Base-by-base conservation (phyloP, 305 asterid genomes). In the Solanum chacoense region DNA sequence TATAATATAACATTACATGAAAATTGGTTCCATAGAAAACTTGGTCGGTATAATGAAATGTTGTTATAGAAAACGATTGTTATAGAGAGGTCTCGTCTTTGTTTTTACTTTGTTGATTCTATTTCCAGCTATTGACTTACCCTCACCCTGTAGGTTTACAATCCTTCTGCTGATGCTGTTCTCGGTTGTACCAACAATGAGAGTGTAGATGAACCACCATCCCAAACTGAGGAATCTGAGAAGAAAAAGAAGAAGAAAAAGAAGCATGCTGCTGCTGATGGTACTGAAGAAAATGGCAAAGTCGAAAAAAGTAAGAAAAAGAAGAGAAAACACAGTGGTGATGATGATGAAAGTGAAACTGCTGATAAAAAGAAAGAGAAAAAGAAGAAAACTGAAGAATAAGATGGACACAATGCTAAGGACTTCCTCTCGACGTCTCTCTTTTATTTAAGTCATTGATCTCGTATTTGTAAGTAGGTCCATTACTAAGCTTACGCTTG, bases 101-200 rank as follows among this genome's bases (percentile, higher is more conserved):
- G 24, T 16, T 11, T 78, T 3, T 40, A 28, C 45, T 7, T 42
- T 75, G 59, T 40, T 14, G 38, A 3, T 85, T 85, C 29, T 13
- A 2, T 7, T 85, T 69, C 14, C 34, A 16, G 72, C 50, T 42
- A n/a, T 45, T 86, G 72, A 20, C 24, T 29, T 76, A 34, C 16
- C 14, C 13, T 36, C 34, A 45, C 14, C 11, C 11, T 85, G 92
- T 95, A 95, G 98, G 91, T 92, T 4, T 97, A 96, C 95, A 97
- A 97, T 85, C 96, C 99, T 72, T 92, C 99, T 20, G 95, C 99
- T 1, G 99, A 96, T 85, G 91, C 98, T 50, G 59, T 94, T 88
- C 93, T 95, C 42, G 94, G 94, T 28, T 92, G 76, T 1, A 87
- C 91, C 20, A 92, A 91, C 84, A 91, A 94, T 88, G 88, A 89